Evolutionary conservation across 2,329 filamentous ascomycete genomes (phyloP).

Genomic region (Phialemoniopsis sp.): DNA sequence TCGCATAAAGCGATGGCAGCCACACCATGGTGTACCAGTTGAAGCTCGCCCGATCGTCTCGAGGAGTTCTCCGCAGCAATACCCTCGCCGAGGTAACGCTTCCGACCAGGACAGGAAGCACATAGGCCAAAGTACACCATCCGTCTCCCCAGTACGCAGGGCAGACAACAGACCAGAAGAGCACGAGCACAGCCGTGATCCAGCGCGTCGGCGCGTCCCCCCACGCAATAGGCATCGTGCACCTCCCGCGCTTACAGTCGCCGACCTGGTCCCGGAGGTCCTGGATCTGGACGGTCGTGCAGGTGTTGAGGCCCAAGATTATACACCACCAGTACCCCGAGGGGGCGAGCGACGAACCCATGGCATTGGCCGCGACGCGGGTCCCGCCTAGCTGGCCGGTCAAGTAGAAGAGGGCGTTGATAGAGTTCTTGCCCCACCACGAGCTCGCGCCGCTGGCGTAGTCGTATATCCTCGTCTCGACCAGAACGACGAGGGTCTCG

Average conservation of each 20-base stretch:
- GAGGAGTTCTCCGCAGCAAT: too few species aligned
- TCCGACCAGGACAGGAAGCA: too few species aligned
- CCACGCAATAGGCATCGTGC: constrained; percentile 5
- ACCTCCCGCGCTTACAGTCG: constrained; percentile 8
- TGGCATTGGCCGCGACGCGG: constrained; percentile 3
- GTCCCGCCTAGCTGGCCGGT: constrained; percentile 5
- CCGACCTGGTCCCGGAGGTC: constrained; percentile 14
- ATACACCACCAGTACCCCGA: constrained; percentile 3
- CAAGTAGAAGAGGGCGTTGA: constrained; percentile 11
- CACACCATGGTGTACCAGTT: too few species aligned
- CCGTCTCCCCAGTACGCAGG: constrained; percentile 1
- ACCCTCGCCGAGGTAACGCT: too few species aligned
- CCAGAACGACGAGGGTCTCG: constrained; percentile 21
- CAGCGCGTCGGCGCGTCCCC: constrained; percentile 2
- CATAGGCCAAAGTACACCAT: too few species aligned
- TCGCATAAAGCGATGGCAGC: too few species aligned
- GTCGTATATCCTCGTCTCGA: constrained; percentile 34
- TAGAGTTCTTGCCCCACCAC: constrained; percentile 30
- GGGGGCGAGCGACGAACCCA: not conserved
- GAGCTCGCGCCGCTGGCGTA: constrained; percentile 24
- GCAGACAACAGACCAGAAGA: not conserved
- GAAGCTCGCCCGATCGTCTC: too few species aligned
- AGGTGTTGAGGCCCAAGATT: constrained; percentile 9
- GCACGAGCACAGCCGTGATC: constrained; percentile 1
- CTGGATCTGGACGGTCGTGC: constrained; percentile 15